Evolutionary conservation across 2,329 filamentous ascomycete species (phyloP).

Genomic region (Emmonsiellopsis sp.): DNA sequence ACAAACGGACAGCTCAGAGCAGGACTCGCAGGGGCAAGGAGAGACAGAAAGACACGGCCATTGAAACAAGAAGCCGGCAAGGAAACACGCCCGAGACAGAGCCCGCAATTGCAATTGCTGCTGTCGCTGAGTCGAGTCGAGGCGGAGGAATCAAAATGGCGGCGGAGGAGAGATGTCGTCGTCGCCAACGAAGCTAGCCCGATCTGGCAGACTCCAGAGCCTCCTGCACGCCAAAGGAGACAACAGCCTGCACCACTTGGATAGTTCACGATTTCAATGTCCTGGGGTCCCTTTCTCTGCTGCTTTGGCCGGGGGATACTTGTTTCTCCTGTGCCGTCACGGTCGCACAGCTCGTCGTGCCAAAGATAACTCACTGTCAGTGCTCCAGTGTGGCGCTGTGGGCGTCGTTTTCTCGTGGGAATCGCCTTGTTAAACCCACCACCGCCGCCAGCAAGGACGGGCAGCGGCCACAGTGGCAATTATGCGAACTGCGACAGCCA

Average conservation of each 20-base stretch:
- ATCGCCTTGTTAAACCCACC: not conserved
- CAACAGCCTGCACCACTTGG: not conserved
- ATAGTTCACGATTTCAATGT: no score
- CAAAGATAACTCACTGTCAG: not conserved
- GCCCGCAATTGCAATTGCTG: not conserved
- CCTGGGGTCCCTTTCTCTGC: not conserved
- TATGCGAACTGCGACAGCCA: constrained; percentile 1
- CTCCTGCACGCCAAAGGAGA: no score
- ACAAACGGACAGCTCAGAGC: not conserved
- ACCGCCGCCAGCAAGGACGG: constrained; percentile 9
- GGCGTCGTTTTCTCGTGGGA: not conserved
- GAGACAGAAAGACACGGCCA: not conserved
- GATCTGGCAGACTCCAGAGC: no score
- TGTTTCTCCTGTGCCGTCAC: not conserved
- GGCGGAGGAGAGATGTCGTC: not conserved
- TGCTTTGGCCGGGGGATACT: no score
- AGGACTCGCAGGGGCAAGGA: not conserved
- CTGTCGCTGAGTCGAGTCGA: no score
- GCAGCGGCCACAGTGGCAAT: constrained; percentile 16
- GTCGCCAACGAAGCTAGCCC: no score
- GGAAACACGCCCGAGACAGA: not conserved
- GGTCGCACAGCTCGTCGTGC: not conserved
- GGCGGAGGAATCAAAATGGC: not conserved
- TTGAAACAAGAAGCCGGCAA: not conserved
- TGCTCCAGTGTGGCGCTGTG: not conserved